phyloP scores from a whole-genome alignment of 2,329 filamentous ascomycete genomes.

The Epichloe amarillans region DNA sequence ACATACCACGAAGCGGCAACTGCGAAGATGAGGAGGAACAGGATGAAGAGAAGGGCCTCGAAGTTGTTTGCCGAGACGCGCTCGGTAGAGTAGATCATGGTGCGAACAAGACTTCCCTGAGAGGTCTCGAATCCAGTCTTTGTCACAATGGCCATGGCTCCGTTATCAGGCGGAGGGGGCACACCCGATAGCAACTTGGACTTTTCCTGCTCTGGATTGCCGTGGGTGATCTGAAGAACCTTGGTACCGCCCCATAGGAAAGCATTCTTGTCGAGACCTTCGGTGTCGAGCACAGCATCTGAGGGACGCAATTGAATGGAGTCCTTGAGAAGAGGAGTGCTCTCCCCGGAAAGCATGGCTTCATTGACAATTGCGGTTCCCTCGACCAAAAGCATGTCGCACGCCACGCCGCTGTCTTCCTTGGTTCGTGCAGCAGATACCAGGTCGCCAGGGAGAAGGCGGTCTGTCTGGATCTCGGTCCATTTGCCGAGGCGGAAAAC shows the following conservation, averaged over 20 bases:
- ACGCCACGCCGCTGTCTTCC: conserved; percentile 92
- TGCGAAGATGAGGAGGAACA: conserved; percentile 92
- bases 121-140: conserved; percentile 99
- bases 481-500: conserved; percentile 81
- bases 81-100: conserved; percentile 99
- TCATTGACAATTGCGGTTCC: conserved; percentile 97
- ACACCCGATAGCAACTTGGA: conserved; percentile 64
- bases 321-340: conserved; percentile 91
- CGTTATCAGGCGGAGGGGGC: conserved; percentile 76
- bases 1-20: conserved; percentile 98
- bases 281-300: conserved; percentile 68
- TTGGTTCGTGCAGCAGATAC: conserved; percentile 88
- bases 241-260: conserved; percentile 97
- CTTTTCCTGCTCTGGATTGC: conserved; percentile 61
- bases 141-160: conserved; percentile 83
- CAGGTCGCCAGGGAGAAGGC: conserved; percentile 82
- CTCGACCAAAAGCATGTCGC: conserved; percentile 91
- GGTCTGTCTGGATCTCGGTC: conserved; percentile 80
- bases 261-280: conserved; percentile 90
- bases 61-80: conserved; percentile 97
- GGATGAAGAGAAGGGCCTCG: conserved; percentile 91
- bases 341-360: conserved; percentile 99
- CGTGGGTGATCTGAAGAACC: conserved; percentile 87
- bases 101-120: conserved; percentile 91
- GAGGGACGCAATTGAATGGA: conserved; percentile 80